Percentiles rank a stretch among this genome's conserved stretches.
These are phyloP conservation scores for Penicillium manginii DNA, from an alignment of 495 filamentous ascomycete species.

Conservation along the genomic window DNA sequence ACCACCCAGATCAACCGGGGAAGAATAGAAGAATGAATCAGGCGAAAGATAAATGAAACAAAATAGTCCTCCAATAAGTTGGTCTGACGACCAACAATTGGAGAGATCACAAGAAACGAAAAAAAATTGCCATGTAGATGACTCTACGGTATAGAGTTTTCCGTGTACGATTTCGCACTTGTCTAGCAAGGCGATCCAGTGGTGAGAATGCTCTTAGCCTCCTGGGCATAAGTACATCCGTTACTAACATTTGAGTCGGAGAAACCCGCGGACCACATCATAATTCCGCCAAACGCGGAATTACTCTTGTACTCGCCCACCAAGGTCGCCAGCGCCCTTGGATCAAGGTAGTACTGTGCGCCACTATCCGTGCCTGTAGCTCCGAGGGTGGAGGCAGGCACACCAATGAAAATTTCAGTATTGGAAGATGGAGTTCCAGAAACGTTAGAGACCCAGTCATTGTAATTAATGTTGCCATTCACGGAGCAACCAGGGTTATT, in stretches of 20 bases:
- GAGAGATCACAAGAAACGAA: too few species aligned
- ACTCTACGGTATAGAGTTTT: too few species aligned
- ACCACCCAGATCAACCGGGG: too few species aligned
- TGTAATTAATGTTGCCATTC: slow-evolving; percentile 37
- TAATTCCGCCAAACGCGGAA: slow-evolving; percentile 53
- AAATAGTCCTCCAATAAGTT: too few species aligned
- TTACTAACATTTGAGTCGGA: slow-evolving; percentile 46
- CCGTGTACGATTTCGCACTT: too few species aligned
- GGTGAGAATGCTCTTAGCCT: slow-evolving; percentile 36
- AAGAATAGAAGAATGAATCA: too few species aligned
- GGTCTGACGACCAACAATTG: too few species aligned
- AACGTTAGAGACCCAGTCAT: slow-evolving; percentile 49
- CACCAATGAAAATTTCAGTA: slow-evolving; percentile 55
- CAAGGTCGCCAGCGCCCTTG: slow-evolving; percentile 36
- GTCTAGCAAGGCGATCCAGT: slow-evolving; percentile 18
- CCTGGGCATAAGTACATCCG: slow-evolving; percentile 47
- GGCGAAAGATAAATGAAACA: too few species aligned
- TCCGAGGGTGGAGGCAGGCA: slow-evolving; percentile 43
- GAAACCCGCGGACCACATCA: slow-evolving; percentile 58
- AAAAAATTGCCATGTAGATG: too few species aligned
- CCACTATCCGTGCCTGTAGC: slow-evolving; percentile 44
- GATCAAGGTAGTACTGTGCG: slow-evolving; percentile 47
- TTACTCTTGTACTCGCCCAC: slow-evolving; percentile 36
- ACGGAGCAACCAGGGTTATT: slow-evolving; percentile 43
- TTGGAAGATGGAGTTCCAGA: slow-evolving; percentile 37